Base-by-base conservation (phyloP, 805 yeast genomes). In the Cyberlindnera xylosilytica region DNA sequence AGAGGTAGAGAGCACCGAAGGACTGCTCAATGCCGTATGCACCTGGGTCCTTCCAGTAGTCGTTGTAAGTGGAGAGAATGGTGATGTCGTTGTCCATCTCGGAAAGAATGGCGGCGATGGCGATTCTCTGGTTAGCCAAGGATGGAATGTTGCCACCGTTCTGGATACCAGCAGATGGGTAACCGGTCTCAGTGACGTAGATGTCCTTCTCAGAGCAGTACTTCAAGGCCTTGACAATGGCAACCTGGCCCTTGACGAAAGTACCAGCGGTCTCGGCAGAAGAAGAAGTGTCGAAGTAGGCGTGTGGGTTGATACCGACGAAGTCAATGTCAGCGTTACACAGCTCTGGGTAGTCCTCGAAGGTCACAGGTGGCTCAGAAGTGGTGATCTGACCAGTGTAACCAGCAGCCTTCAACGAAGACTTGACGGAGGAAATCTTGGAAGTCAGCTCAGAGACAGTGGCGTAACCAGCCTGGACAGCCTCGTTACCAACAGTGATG, bases 401-500 rank as follows among this genome's bases (percentile, higher is more conserved):
- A 29, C 97, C 97, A 20, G 87, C 90, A 38, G 60, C 64, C 42
- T 65, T 58, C 43, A 90, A 73, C 47, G 64, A 64, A 11, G 71
- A 28, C 62, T 81, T 84, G 39, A 87, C 93, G 11, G 77, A 64
- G 1, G 77, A 43, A 48, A 88, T 83, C 64, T 87, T 87, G 37
- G 64, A 34, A 24, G 81, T 68, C 52, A 90, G 74, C n/a, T 83
- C 84, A 19, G 65, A 52, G 18, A 75, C 87, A 7, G 86, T 58
- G 54, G 76, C 68, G 64, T 66, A 86, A 10, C 80, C 81, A 26
- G 79, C 69, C 53, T 73, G 74, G 42, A 90, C 69, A 23, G 95
- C 96, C 68, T 90, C 97, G 60, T 90, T 90, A 45, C 97, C 97
- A 48, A 90, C 71, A 17, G 95, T 84, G 53, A 90, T 72, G 61